Evolutionary conservation across 2,329 filamentous ascomycete genomes (phyloP), one percentile per base, ranked within the genome.

Genomic region (Fusarium graminum): DNA sequence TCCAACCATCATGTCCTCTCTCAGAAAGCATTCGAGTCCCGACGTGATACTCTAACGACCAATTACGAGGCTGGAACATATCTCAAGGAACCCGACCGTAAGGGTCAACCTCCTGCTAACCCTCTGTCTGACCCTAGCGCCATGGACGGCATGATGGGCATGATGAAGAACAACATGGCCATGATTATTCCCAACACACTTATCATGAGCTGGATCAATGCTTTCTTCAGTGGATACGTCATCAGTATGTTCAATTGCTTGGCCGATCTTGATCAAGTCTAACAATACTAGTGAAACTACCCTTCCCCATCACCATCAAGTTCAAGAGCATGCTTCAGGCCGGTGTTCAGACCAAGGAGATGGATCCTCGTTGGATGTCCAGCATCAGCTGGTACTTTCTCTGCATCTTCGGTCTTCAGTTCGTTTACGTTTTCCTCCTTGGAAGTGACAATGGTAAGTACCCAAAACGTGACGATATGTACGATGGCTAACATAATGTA

Each of bases 121-220:
- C 95, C 95, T 6, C 93, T 99, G 88, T 92, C 91, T 12, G 95
- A 99, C 78, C 96, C 96, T 22, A 91, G 91, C 45, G 93, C 92
- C 59, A 99, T 99, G 95, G 96, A 99, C 76, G 94, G 94, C 71
- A 99, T 99, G 95, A 99, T 99, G 95, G 94, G 95, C 71, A 97
- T 97, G 93, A 97, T 99, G 92, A 99, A 99, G 87, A 94, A 94
- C 58, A 97, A 99, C 77, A 97, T 99, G 92, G 94, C 95, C 68
- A 99, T 98, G 95, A 98, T 99, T 83, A 93, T 99, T 59, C 95
- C 95, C 46, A 97, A 99, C 80, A 98, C 94, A 7, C 81, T 99
- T 76, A 99, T 99, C 71, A 99, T 99, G 95, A 95, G 94, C 69
- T 99, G 95, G 95, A 98, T 99, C 78, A 99, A 99, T 81, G 94